phyloP scores from a whole-genome alignment of 148 eudicot genomes.

The Spergularia bocconei region DNA sequence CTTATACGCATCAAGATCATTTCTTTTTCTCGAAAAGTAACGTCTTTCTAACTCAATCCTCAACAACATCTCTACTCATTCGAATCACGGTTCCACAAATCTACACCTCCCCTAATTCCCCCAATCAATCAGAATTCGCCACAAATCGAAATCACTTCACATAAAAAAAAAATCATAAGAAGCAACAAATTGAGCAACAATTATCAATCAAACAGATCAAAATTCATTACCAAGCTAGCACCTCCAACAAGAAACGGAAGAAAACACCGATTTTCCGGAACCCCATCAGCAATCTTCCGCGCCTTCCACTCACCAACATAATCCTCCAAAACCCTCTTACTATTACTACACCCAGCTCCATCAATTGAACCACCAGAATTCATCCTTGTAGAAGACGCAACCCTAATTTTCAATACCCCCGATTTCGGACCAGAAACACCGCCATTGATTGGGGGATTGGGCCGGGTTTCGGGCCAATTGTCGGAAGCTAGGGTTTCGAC shows the following conservation, averaged over 20 bases:
- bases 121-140: no score
- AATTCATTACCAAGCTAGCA: conserved; percentile 46
- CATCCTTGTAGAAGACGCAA: conserved; percentile 20
- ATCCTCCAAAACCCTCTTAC: conserved; percentile 34
- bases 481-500: conserved; percentile 37
- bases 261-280: conserved; percentile 37
- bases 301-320: conserved; percentile 40
- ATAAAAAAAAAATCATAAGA: not conserved
- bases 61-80: no score
- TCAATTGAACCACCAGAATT: conserved; percentile 18
- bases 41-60: no score
- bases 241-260: conserved; percentile 51
- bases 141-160: no score
- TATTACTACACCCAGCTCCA: conserved; percentile 11
- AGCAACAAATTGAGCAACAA: not conserved
- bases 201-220: not conserved
- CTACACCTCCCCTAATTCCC: no score
- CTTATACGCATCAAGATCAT: no score
- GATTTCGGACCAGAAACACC: conserved; percentile 7
- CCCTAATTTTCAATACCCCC: conserved; percentile 26
- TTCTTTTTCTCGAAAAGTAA: no score
- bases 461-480: conserved; percentile 1
- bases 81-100: no score
- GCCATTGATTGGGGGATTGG: conserved; percentile 13
- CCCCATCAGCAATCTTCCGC: conserved; percentile 38